phyloP scores from a whole-genome alignment of 257 asterid species.

The Striga asiatica region DNA sequence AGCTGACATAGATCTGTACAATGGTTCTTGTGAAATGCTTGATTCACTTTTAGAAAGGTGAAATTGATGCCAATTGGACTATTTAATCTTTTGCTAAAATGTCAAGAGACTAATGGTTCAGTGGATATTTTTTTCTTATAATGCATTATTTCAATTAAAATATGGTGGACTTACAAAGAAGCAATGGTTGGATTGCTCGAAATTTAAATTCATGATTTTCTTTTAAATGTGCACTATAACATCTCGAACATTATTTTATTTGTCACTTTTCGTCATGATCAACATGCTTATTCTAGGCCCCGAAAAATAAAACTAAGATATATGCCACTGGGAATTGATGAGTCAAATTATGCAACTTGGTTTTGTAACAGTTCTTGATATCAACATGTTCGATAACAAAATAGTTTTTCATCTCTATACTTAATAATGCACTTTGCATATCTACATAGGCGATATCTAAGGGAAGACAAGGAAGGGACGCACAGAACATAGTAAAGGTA shows the following conservation, averaged over 20 bases:
- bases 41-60: not conserved
- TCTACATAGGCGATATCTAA: slow-evolving; percentile 60
- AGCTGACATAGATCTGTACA: not conserved
- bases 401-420: not conserved
- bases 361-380: too few species aligned
- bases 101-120: not conserved
- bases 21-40: not conserved
- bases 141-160: not conserved
- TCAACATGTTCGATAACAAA: not conserved
- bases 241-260: not conserved
- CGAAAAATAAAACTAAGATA: not conserved
- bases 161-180: not conserved
- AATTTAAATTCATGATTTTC: not conserved
- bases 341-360: too few species aligned
- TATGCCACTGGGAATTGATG: too few species aligned
- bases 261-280: not conserved
- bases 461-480: slow-evolving; percentile 96
- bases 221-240: not conserved
- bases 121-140: not conserved
- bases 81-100: not conserved
- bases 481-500: slow-evolving; percentile 72
- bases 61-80: not conserved
- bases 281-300: not conserved
- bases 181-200: not conserved
- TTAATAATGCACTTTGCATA: not conserved